phyloP scores from a whole-genome alignment of 2,329 filamentous ascomycete species.

The Ceratocystis diversiconidia region DNA sequence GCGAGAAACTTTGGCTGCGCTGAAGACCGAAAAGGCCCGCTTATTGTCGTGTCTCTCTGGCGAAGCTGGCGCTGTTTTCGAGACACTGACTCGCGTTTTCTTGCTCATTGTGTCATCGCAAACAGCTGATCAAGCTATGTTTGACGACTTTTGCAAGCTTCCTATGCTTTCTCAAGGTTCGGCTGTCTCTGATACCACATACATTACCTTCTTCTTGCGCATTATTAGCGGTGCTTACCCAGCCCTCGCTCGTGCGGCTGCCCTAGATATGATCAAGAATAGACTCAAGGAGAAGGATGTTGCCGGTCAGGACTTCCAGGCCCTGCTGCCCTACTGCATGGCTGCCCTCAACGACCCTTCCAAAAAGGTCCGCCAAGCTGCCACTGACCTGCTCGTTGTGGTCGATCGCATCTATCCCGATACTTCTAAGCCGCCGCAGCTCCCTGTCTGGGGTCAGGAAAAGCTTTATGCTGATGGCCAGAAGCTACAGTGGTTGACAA shows the following conservation, averaged over 20 bases:
- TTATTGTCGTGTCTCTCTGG: constrained; percentile 40
- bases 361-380: constrained; percentile 60
- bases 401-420: constrained; percentile 37
- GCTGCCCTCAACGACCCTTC: constrained; percentile 61
- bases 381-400: constrained; percentile 50
- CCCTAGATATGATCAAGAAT: constrained; percentile 50
- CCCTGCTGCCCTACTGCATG: constrained; percentile 68
- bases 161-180: constrained; percentile 40
- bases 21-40: constrained; percentile 27
- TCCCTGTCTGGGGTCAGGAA: constrained; percentile 44
- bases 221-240: constrained; percentile 62
- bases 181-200: constrained; percentile 48
- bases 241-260: constrained; percentile 51
- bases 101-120: constrained; percentile 37
- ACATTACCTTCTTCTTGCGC: constrained; percentile 60
- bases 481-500: constrained; percentile 42
- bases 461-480: constrained; percentile 48
- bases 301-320: constrained; percentile 53
- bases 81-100: constrained; percentile 45
- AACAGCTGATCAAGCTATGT: constrained; percentile 27
- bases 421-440: constrained; percentile 25
- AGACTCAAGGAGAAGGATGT: constrained; percentile 39
- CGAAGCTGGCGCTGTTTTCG: constrained; percentile 38
- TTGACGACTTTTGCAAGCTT: constrained; percentile 39
- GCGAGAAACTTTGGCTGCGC: constrained; percentile 28